Base-by-base conservation (phyloP, 179 eudicot species). In the Drosera spatulata region DNA sequence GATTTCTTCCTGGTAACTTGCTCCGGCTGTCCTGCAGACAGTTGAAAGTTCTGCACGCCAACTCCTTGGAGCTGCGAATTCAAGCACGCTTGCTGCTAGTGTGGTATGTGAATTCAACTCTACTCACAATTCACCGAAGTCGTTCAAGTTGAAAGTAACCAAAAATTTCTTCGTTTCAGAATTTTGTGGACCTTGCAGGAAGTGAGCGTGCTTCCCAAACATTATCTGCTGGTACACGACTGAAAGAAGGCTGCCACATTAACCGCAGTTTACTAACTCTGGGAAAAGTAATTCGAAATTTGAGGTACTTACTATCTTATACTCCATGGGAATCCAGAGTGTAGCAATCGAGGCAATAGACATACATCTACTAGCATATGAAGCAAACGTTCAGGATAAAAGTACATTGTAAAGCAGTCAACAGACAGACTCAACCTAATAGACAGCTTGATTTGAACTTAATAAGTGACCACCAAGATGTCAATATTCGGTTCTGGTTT, bases 161-260 rank as follows among this genome's bases (percentile, higher is more conserved):
- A 33, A 42, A 43, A 45, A 50, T 68, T 64, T 50, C 49, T 50
- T 63, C 55, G 65, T 49, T 40, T 22, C 73, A 90, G 97, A 87
- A 81, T 74, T 90, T 90, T 78, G 88, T 90, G 61, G 97, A 90
- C 71, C 93, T 90, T 55, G 97, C 97, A 45, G 97, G 97, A 74
- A 90, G 97, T 67, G 97, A 90, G 70, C 95, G 97, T 45, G 80
- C 97, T 61, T 87, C 97, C 54, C 97, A 90, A 70, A 79, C 93
- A 55, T 56, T 69, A 66, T 73, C 93, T 42, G 87, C 81, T 43
- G 97, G 97, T 51, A 56, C 84, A 33, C 69, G 95, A 68, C 72
- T 90, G 58, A 90, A 90, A 74, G 97, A 90, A 72, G 97, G 97
- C 37, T 69, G 85, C 50, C 97, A 90, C 78, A 90, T 90, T 41